phyloP scores from a whole-genome alignment of 2,329 filamentous ascomycete species.

The Curvularia lunata region DNA sequence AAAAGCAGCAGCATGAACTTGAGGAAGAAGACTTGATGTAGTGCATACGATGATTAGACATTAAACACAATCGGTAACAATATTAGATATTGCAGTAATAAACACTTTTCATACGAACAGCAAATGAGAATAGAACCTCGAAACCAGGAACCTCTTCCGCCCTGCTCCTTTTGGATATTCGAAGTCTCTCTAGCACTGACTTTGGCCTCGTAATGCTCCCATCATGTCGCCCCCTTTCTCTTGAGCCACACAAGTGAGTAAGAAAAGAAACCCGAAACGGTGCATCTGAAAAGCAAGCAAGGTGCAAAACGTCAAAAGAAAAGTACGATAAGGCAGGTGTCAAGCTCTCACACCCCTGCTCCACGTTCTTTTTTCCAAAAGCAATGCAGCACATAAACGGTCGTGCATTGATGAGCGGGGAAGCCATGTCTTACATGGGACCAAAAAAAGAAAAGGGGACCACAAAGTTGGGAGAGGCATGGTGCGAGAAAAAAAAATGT shows the following conservation, averaged over 20 bases:
- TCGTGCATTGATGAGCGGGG: background rate
- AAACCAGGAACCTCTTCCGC: background rate
- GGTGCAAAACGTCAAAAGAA: background rate
- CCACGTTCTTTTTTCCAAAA: background rate
- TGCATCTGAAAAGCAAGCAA: background rate
- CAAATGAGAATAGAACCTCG: background rate
- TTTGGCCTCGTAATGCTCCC: background rate
- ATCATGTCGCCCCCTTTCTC: background rate
- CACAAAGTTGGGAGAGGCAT: background rate
- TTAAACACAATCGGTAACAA: background rate
- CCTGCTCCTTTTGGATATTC: background rate
- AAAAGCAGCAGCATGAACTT: background rate
- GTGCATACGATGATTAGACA: background rate
- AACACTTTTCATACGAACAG: background rate
- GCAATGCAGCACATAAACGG: background rate
- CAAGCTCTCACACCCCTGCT: background rate
- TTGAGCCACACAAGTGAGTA: background rate
- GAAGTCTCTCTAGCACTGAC: background rate
- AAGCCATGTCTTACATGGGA: background rate
- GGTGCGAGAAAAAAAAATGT: background rate
- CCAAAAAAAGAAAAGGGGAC: background rate
- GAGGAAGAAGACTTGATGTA: background rate
- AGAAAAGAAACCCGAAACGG: background rate
- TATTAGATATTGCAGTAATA: background rate
- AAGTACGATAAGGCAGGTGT: background rate